A percentile compares a stretch with the other conserved stretches of the same genome.
These are phyloP conservation scores for Penicillium sp. DNA, from an alignment of 2,329 filamentous ascomycete species.

Conservation along the genomic window DNA sequence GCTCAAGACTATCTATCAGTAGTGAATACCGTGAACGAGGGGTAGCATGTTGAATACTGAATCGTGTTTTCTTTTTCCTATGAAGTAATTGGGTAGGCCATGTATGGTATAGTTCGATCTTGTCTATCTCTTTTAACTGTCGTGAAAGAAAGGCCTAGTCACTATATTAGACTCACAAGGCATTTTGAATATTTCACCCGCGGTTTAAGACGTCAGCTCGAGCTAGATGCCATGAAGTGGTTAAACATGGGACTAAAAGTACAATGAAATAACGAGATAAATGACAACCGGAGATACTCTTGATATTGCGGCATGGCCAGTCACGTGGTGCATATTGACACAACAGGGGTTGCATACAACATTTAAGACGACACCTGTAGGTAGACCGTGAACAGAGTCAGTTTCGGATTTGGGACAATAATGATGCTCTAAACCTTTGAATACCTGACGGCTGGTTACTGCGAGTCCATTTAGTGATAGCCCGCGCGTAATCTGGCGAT, in stretches of 20 bases:
- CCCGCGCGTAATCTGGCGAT: neutral
- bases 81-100: neutral
- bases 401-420: neutral
- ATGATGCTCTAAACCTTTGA: no score
- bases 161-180: neutral
- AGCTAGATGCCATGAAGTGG: neutral
- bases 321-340: conserved; percentile 3
- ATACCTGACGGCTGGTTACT: neutral
- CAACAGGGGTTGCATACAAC: conserved; percentile 4
- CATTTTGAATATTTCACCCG: neutral
- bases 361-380: neutral
- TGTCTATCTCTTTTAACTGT: neutral
- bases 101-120: neutral
- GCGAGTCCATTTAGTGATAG: neutral
- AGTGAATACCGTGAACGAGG: neutral
- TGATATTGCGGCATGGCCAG: conserved; percentile 7
- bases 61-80: neutral
- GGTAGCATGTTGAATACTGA: neutral
- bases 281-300: neutral
- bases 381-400: neutral
- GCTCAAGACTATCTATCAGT: neutral
- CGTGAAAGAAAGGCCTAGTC: neutral
- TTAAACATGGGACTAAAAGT: no score
- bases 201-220: neutral
- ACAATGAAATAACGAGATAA: no score